Conservation (phyloP, 768 basidiomycete species). For the Leccinum sublutescens region DNA sequence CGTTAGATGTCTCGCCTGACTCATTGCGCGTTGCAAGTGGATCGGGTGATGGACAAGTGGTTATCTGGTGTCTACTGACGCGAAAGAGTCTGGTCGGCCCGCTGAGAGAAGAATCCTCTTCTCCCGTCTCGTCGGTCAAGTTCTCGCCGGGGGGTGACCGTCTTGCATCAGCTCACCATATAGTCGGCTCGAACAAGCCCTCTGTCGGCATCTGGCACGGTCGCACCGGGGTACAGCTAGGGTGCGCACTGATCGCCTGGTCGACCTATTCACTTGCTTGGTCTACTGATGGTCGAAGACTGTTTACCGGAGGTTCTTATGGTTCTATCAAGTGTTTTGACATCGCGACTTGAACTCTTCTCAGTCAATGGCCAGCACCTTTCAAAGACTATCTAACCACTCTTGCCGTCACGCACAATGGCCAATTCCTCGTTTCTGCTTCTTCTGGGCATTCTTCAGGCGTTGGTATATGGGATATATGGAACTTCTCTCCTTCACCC, state of each 20-base stretch:
- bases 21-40: slow-evolving; percentile 2
- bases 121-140: slow-evolving; percentile 13
- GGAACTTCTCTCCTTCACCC: not conserved
- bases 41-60: slow-evolving; percentile 3
- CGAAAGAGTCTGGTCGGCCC: slow-evolving; percentile 2
- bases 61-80: slow-evolving; percentile 4
- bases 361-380: not conserved
- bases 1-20: slow-evolving; percentile 11
- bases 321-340: slow-evolving; percentile 16
- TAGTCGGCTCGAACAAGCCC: not conserved
- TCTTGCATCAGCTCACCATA: slow-evolving; percentile 7
- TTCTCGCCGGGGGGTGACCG: slow-evolving; percentile 15
- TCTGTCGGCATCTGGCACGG: slow-evolving; percentile 15
- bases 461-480: slow-evolving; percentile 16
- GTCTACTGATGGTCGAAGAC: slow-evolving; percentile 14
- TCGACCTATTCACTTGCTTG: slow-evolving; percentile 14
- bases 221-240: slow-evolving; percentile 6
- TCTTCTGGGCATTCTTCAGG: slow-evolving; percentile 2
- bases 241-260: not conserved
- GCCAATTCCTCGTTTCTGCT: slow-evolving; percentile 11
- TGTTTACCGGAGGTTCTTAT: slow-evolving; percentile 12
- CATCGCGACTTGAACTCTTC: not conserved
- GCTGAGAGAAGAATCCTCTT: not conserved
- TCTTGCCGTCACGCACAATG: slow-evolving; percentile 3
- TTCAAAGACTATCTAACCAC: slow-evolving; percentile 7